A percentile compares a stretch with the other conserved stretches of the same genome.
Evolutionary conservation across 495 filamentous ascomycete species (phyloP).

Genomic region (Aspergillus asperescens): DNA sequence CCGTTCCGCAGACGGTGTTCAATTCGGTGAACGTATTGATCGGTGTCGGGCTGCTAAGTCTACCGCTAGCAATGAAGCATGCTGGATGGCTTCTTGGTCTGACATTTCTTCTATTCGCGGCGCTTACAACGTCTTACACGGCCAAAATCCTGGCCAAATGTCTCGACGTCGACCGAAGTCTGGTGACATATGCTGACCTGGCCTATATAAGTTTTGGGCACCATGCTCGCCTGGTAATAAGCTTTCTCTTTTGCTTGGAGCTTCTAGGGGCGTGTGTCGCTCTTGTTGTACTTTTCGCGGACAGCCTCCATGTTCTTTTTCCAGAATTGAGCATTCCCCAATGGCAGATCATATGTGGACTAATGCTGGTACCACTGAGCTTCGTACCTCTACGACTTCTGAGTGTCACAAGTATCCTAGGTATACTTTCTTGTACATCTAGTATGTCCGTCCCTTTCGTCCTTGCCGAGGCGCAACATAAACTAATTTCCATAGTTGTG

Average conservation of each 20-base stretch:
- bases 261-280: slow-evolving; percentile 86
- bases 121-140: slow-evolving; percentile 75
- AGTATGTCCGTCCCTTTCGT: slow-evolving; percentile 51
- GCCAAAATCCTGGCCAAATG: slow-evolving; percentile 83
- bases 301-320: slow-evolving; percentile 76
- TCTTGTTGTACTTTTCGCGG: slow-evolving; percentile 87
- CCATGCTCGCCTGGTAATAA: slow-evolving; percentile 70
- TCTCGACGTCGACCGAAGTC: slow-evolving; percentile 74
- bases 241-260: slow-evolving; percentile 82
- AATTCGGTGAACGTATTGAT: slow-evolving; percentile 96
- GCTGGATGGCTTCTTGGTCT: slow-evolving; percentile 87
- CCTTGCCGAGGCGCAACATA: background rate
- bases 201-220: slow-evolving; percentile 90
- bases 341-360: slow-evolving; percentile 84
- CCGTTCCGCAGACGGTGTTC: slow-evolving; percentile 90
- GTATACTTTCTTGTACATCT: slow-evolving; percentile 78
- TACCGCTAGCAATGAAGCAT: slow-evolving; percentile 86
- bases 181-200: slow-evolving; percentile 87
- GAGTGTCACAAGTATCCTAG: slow-evolving; percentile 85
- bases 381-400: slow-evolving; percentile 81
- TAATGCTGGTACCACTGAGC: slow-evolving; percentile 75
- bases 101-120: slow-evolving; percentile 65
- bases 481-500: slow-evolving; percentile 54
- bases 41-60: slow-evolving; percentile 80
- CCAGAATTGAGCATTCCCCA: slow-evolving; percentile 63